Base-by-base conservation (phyloP, 495 filamentous ascomycete species). In the Penicillium fimorum region DNA sequence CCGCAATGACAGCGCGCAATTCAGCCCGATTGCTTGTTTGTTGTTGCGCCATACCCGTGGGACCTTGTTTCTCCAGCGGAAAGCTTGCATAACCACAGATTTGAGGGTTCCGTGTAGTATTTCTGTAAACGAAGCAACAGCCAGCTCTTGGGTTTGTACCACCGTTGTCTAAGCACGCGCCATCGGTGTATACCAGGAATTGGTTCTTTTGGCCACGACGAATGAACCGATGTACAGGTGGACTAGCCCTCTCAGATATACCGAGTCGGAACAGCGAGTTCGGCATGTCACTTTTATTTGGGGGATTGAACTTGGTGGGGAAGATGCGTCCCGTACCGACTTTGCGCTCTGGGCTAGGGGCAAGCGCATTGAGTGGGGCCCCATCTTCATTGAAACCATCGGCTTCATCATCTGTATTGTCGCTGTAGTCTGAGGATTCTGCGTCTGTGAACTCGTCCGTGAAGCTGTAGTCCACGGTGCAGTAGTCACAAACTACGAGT, bases 1-100 rank as follows among this genome's bases (percentile, higher is more conserved):
- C 75, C 29, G 62, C 75, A 47, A 78, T 64, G 18, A 72, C 71
- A 5, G 74, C 74, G 3, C 75, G 75, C 5, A 78, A 64, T 53
- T 77, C 70, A 25, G 74, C 76, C 0, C 73, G 63, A 40, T 75
- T 72, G 60, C 68, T 76, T 2, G 74, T 78, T 47, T 38, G 35
- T 15, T 5, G 35, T 5, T 37, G 13, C 15, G 6, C 15, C 2
- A 8, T 38, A 6, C 35, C 35, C 5, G 35, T 38, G 15, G 35
- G 35, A 8, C 35, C 15, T 8, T n/a, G 13, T n/a, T n/a, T 38
- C 6, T 38, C 35, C 15, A 38, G 33, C 5, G 35, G 35, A 8
- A 38, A 38, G 15, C 6, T n/a, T 38, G 6, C 0, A n/a, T n/a
- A 17, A 15, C 35, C 15, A 38, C 15, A 8, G 15, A 38, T 2